phyloP scores from a whole-genome alignment of 768 basidiomycete genomes.

The Xerocomus spinulosus region DNA sequence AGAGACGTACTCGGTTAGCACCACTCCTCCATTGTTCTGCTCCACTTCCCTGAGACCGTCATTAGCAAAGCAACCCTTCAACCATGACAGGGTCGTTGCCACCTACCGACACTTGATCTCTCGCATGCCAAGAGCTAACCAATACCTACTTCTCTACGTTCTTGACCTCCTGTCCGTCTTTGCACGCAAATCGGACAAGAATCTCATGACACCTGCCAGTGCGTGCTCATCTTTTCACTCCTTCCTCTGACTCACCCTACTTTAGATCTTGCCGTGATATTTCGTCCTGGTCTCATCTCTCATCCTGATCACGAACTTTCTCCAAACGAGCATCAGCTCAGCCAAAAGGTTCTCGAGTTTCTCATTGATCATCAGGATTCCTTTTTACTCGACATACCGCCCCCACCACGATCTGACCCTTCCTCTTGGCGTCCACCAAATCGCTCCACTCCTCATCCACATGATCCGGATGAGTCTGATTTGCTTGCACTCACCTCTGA shows the following conservation, averaged over 20 bases:
- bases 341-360: slow-evolving; percentile 90
- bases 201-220: slow-evolving; percentile 96
- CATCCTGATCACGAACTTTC: slow-evolving; percentile 84
- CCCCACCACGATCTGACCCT: slow-evolving; percentile 46
- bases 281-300: slow-evolving; percentile 91
- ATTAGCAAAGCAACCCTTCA: slow-evolving; percentile 61
- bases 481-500: slow-evolving; percentile 43
- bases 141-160: slow-evolving; percentile 95
- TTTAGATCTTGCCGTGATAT: slow-evolving; percentile 92
- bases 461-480: slow-evolving; percentile 43
- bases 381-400: slow-evolving; percentile 86
- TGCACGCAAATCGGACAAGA: slow-evolving; percentile 84
- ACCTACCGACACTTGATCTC: slow-evolving; percentile 84
- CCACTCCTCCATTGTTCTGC: neutral
- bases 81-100: slow-evolving; percentile 66
- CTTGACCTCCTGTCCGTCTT: slow-evolving; percentile 95
- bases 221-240: slow-evolving; percentile 29
- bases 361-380: slow-evolving; percentile 94
- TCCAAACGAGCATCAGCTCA: slow-evolving; percentile 80
- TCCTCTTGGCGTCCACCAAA: slow-evolving; percentile 27
- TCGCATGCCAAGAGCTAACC: slow-evolving; percentile 81
- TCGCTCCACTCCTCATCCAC: slow-evolving; percentile 9
- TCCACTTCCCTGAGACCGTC: slow-evolving; percentile 12
- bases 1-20: slow-evolving; percentile 69
- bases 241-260: neutral